Evolutionary conservation across 768 basidiomycete genomes (phyloP).

Genomic region (Tylopilus rubrobrunneus): DNA sequence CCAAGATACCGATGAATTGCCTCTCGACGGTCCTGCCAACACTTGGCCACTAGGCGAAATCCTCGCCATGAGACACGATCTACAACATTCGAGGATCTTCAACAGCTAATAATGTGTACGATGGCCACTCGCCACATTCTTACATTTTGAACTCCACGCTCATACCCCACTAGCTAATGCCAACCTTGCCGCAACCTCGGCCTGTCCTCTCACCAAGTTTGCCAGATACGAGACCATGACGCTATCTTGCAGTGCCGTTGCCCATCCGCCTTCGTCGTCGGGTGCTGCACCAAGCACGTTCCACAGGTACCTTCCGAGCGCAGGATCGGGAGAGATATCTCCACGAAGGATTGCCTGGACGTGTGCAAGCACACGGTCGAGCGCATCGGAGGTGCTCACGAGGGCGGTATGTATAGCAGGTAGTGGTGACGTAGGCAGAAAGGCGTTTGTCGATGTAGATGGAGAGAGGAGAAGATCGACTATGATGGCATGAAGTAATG

Average conservation of each 20-base stretch:
- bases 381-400: conserved; percentile 64
- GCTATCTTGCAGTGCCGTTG: conserved; percentile 80
- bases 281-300: conserved; percentile 74
- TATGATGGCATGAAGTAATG: conserved; percentile 28
- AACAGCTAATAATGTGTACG: conserved; percentile 49
- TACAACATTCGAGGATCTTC: conserved; percentile 95
- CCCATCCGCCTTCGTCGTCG: conserved; percentile 73
- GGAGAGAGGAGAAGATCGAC: conserved; percentile 76
- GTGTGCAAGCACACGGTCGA: conserved; percentile 82
- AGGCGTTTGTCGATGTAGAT: conserved; percentile 34
- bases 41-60: conserved; percentile 98
- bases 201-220: conserved; percentile 89
- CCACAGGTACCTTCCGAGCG: conserved; percentile 88
- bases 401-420: conserved; percentile 48
- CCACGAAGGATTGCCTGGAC: conserved; percentile 78
- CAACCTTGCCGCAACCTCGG: conserved; percentile 85
- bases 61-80: conserved; percentile 82
- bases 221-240: conserved; percentile 94
- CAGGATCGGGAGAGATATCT: conserved; percentile 73
- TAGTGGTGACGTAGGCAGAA: conserved; percentile 58
- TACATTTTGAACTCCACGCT: conserved; percentile 11
- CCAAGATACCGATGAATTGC: conserved; percentile 14
- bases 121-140: neutral
- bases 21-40: conserved; percentile 66
- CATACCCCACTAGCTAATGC: conserved; percentile 55